Conservation (phyloP, 805 yeast genomes). For the Candida sithepensis region DNA sequence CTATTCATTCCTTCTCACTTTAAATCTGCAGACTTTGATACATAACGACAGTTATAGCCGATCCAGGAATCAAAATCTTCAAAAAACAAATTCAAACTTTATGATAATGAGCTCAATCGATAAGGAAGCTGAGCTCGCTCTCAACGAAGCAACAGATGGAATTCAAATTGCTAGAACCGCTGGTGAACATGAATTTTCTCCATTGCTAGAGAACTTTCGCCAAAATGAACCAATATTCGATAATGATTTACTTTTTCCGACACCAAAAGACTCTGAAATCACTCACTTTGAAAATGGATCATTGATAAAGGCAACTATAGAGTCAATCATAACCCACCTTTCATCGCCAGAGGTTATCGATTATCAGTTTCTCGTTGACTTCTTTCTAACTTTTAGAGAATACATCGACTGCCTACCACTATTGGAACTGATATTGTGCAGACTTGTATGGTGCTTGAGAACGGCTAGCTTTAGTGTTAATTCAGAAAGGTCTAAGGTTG, state of each 20-base stretch:
- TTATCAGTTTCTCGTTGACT: conserved; percentile 77
- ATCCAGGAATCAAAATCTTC: no score
- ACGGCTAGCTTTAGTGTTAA: conserved; percentile 9
- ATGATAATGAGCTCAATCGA: no score
- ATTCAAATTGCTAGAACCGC: not conserved
- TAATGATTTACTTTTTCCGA: conserved; percentile 30
- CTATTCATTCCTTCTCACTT: no score
- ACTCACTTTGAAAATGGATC: conserved; percentile 21
- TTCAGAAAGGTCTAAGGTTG: conserved; percentile 38
- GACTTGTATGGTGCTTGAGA: conserved; percentile 71
- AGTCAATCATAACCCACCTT: conserved; percentile 51
- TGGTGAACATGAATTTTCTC: conserved; percentile 4
- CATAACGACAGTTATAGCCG: no score
- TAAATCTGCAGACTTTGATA: no score
- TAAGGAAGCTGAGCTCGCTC: not conserved
- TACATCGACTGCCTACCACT: conserved; percentile 59
- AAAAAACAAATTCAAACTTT: no score
- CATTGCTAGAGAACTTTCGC: conserved; percentile 26
- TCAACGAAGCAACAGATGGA: not conserved
- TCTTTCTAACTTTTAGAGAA: conserved; percentile 77
- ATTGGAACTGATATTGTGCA: conserved; percentile 54
- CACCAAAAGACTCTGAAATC: conserved; percentile 30
- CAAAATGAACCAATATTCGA: conserved; percentile 34
- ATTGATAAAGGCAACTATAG: conserved; percentile 28
- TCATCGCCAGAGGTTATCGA: conserved; percentile 75